A percentile compares a stretch with the other conserved stretches of the same genome.
Evolutionary conservation across 208 protist genomes (phyloP).

Genomic region (Crithidia acanthocephali): DNA sequence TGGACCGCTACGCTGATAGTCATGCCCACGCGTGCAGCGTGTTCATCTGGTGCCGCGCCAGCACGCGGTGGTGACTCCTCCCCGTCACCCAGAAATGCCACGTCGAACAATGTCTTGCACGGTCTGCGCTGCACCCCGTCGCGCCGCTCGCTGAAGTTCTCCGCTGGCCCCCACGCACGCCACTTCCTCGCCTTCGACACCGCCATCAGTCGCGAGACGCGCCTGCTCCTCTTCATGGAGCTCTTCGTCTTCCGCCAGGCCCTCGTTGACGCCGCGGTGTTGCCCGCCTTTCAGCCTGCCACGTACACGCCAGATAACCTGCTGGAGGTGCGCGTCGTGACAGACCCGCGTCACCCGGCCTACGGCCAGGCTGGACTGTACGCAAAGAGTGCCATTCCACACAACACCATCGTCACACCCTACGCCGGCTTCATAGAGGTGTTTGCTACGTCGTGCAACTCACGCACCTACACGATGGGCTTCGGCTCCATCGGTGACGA

Average conservation of each 20-base stretch:
- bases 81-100: neutral
- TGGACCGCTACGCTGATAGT: too few species aligned
- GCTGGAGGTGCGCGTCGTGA: slow-evolving; percentile 83
- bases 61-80: neutral
- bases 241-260: slow-evolving; percentile 54
- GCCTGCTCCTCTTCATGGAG: slow-evolving; percentile 70
- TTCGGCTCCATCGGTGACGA: slow-evolving; percentile 83
- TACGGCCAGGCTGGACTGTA: slow-evolving; percentile 89
- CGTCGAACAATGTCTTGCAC: slow-evolving; percentile 15
- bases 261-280: slow-evolving; percentile 46
- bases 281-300: slow-evolving; percentile 43
- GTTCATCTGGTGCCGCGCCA: neutral
- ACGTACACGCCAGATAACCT: slow-evolving; percentile 74
- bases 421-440: slow-evolving; percentile 89
- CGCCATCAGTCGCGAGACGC: slow-evolving; percentile 69
- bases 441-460: slow-evolving; percentile 80
- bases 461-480: slow-evolving; percentile 91
- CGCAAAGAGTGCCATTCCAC: slow-evolving; percentile 64
- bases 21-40: neutral
- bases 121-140: slow-evolving; percentile 58
- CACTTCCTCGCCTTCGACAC: slow-evolving; percentile 85
- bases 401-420: slow-evolving; percentile 77
- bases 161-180: slow-evolving; percentile 40
- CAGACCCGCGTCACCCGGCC: slow-evolving; percentile 78
- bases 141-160: slow-evolving; percentile 80